These are phyloP conservation scores for Dothistroma pini DNA, from an alignment of 2,329 filamentous ascomycete genomes.

Conservation along the genomic window DNA sequence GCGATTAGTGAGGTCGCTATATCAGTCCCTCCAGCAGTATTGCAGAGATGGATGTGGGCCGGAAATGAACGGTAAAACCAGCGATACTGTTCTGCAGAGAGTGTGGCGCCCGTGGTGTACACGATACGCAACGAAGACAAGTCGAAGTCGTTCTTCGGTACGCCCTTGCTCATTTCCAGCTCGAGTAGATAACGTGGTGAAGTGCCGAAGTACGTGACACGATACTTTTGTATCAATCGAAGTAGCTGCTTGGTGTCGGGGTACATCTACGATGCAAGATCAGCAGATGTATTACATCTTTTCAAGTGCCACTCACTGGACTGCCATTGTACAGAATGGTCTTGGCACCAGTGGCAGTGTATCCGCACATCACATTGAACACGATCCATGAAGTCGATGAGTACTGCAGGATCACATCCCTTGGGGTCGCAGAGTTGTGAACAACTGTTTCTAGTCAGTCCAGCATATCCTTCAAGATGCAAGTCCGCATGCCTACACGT, in stretches of 20 bases:
- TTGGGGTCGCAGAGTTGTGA: constrained; percentile 42
- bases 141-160: constrained; percentile 39
- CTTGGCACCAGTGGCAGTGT: constrained; percentile 32
- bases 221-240: constrained; percentile 36
- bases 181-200: constrained; percentile 46
- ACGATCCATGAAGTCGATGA: constrained; percentile 48
- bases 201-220: constrained; percentile 43
- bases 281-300: not conserved
- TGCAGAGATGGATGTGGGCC: constrained; percentile 38
- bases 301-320: not conserved
- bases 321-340: constrained; percentile 44
- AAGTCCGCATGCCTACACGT: not conserved
- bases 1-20: constrained; percentile 44
- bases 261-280: constrained; percentile 37
- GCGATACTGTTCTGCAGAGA: constrained; percentile 42
- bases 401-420: constrained; percentile 46
- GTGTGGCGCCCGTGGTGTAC: constrained; percentile 45
- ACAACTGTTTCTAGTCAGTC: constrained; percentile 24
- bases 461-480: not conserved
- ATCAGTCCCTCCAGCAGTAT: constrained; percentile 48
- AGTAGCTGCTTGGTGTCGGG: constrained; percentile 39
- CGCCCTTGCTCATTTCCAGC: constrained; percentile 36
- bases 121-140: constrained; percentile 41
- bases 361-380: constrained; percentile 38
- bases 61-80: constrained; percentile 48